Percentiles rank a stretch among this genome's conserved stretches.
Conservation (phyloP, 345 rosid genomes). For the Streptanthus diversifolius region DNA sequence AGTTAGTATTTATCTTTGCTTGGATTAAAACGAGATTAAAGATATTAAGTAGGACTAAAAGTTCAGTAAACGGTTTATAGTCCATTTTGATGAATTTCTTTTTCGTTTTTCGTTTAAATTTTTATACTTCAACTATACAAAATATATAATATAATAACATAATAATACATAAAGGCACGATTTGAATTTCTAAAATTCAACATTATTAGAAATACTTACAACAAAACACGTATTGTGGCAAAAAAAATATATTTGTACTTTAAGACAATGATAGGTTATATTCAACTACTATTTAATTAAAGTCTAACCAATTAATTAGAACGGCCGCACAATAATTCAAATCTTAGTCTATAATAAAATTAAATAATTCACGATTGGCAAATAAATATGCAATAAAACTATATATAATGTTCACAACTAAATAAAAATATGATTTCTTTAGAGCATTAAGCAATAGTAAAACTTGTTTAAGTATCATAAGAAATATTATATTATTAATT, state of each 20-base stretch:
- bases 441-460: too few relatives aligned
- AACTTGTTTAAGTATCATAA: too few relatives aligned
- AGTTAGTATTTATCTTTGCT: too few relatives aligned
- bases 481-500: too few relatives aligned
- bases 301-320: slow-evolving; percentile 16
- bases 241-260: slow-evolving; percentile 2
- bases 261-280: slow-evolving; percentile 6
- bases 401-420: slow-evolving; percentile 6
- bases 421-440: too few relatives aligned
- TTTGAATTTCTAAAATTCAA: not conserved
- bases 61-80: not conserved
- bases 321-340: slow-evolving; percentile 16
- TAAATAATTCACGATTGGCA: not conserved
- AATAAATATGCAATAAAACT: not conserved
- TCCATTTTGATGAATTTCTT: not conserved
- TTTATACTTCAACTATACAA: not conserved
- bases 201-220: slow-evolving; percentile 13
- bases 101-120: not conserved
- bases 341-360: not conserved
- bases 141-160: not conserved
- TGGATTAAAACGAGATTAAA: not conserved
- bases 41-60: not conserved
- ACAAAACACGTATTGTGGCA: slow-evolving; percentile 19
- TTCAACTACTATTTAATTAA: slow-evolving; percentile 7
- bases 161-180: not conserved